phyloP scores from a whole-genome alignment of 768 basidiomycete genomes.

The Clavaria fumosa region DNA sequence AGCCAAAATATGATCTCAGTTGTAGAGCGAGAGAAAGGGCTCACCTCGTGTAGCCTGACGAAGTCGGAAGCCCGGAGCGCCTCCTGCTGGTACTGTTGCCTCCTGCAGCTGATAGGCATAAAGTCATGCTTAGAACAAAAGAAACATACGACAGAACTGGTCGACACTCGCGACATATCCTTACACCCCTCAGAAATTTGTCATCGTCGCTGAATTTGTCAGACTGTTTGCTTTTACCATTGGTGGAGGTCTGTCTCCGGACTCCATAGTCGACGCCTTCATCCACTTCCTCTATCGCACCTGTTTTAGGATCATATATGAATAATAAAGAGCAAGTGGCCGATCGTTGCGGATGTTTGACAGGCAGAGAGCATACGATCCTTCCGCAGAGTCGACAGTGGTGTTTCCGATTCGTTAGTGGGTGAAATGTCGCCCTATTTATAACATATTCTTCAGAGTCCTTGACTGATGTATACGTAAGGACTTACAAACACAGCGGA shows the following conservation, averaged over 20 bases:
- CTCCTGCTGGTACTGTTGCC: constrained; percentile 67
- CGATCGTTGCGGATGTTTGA: constrained; percentile 53
- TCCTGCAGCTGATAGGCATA: constrained; percentile 29
- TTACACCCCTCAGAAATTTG: constrained; percentile 76
- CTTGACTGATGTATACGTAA: neutral
- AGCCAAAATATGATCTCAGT: neutral
- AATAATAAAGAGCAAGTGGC: constrained; percentile 68
- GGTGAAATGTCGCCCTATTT: constrained; percentile 58
- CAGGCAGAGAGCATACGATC: constrained; percentile 80
- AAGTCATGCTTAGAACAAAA: constrained; percentile 4
- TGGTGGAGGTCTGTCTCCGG: constrained; percentile 24
- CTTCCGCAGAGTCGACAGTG: constrained; percentile 90
- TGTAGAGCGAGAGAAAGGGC: constrained; percentile 5
- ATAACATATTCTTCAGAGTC: neutral
- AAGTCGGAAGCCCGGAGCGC: constrained; percentile 41
- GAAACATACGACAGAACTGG: constrained; percentile 48
- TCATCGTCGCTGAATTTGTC: constrained; percentile 46
- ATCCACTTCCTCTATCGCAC: constrained; percentile 69
- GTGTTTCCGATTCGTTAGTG: constrained; percentile 86
- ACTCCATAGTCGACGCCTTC: constrained; percentile 81
- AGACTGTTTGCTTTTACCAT: constrained; percentile 15
- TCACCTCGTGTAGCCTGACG: constrained; percentile 55
- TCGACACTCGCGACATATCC: constrained; percentile 77
- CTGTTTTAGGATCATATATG: constrained; percentile 66
- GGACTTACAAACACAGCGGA: constrained; percentile 64